Conservation (phyloP, 164 flowering plant species). For the Cinnamomum chago region DNA sequence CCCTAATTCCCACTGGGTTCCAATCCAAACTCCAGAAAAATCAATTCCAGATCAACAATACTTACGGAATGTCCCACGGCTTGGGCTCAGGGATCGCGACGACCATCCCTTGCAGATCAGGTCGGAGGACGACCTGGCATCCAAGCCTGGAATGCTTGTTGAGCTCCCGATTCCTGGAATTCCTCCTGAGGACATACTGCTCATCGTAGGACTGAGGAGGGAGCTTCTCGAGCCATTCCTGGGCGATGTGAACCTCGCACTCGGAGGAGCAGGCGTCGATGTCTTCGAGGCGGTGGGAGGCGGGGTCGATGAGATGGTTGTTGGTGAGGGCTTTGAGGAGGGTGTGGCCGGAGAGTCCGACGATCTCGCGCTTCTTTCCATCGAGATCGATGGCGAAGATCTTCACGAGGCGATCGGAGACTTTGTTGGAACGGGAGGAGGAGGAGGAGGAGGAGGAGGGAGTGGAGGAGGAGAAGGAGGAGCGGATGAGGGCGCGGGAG, state of each 20-base stretch:
- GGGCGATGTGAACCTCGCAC: constrained; percentile 91
- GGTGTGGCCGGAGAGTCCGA: constrained; percentile 83
- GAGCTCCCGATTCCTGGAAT: constrained; percentile 53
- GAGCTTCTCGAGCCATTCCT: constrained; percentile 88
- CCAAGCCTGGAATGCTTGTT: constrained; percentile 88
- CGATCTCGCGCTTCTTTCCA: constrained; percentile 66
- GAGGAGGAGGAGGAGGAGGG: constrained; percentile 22
- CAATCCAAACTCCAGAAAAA: background rate
- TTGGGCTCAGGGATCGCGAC: constrained; percentile 94
- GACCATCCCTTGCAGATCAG: constrained; percentile 90
- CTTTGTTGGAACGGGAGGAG: constrained; percentile 43
- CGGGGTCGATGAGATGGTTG: constrained; percentile 81
- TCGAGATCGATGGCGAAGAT: constrained; percentile 72
- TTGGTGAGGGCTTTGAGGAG: constrained; percentile 69
- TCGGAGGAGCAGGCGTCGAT: constrained; percentile 98
- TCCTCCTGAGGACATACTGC: constrained; percentile 61
- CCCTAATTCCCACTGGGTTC: background rate
- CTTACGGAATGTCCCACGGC: constrained; percentile 87
- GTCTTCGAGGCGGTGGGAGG: constrained; percentile 82
- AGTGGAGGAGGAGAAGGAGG: constrained; percentile 27
- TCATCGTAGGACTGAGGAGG: constrained; percentile 81
- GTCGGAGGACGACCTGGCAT: constrained; percentile 77
- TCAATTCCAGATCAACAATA: background rate
- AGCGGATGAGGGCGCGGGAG: constrained; percentile 20
- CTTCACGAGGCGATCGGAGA: constrained; percentile 86